Percentiles rank a stretch among this genome's conserved stretches.
Conservation (phyloP, 2,329 filamentous ascomycete genomes). For the Xylaria sp. region DNA sequence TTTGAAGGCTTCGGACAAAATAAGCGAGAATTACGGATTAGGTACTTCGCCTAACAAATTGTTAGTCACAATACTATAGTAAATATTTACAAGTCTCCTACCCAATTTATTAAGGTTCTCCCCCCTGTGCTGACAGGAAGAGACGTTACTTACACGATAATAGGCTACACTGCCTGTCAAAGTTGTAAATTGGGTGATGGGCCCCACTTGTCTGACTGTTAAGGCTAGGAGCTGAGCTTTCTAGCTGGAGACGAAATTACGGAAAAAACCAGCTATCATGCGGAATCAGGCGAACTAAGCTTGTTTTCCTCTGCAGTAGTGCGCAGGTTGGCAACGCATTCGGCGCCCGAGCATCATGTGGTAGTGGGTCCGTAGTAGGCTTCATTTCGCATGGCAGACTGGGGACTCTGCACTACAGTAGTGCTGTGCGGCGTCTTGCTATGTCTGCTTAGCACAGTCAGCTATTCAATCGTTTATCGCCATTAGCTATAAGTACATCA, state of each 20-base stretch:
- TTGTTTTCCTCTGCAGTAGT: constrained; percentile 13
- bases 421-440: background rate
- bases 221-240: constrained; percentile 21
- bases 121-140: constrained; percentile 33
- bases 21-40: constrained; percentile 5
- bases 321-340: constrained; percentile 9
- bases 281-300: constrained; percentile 8
- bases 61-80: background rate
- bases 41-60: background rate
- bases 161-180: background rate
- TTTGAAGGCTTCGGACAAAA: constrained; percentile 14
- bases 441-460: constrained; percentile 13
- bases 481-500: constrained; percentile 30
- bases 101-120: constrained; percentile 7
- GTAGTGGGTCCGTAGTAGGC: constrained; percentile 11
- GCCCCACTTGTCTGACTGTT: constrained; percentile 34
- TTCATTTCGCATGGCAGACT: constrained; percentile 21
- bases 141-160: constrained; percentile 14
- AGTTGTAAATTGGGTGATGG: background rate
- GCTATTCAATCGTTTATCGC: constrained; percentile 3
- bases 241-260: constrained; percentile 9
- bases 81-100: constrained; percentile 7
- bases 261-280: background rate
- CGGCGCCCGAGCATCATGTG: constrained; percentile 15
- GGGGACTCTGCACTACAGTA: background rate